Percentiles rank a stretch among this genome's conserved stretches.
Evolutionary conservation across 768 basidiomycete genomes (phyloP).

Genomic region (Tylopilus balloui): DNA sequence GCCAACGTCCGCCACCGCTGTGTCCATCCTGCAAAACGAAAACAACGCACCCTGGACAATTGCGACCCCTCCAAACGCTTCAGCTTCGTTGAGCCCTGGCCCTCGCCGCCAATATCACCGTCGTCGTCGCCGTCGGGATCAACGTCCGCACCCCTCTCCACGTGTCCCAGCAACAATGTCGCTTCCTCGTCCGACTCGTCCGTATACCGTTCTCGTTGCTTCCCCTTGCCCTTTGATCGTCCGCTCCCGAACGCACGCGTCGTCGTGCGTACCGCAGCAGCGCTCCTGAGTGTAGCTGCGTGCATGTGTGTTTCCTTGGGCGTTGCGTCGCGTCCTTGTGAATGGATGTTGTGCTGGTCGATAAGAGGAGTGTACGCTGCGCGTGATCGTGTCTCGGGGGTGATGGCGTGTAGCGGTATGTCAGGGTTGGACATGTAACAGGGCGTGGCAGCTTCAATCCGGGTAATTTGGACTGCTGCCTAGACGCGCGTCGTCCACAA

Average conservation of each 20-base stretch:
- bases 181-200: conserved; percentile 66
- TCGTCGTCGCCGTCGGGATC: conserved; percentile 37
- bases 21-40: neutral
- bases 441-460: neutral
- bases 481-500: neutral
- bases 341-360: conserved; percentile 24
- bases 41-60: conserved; percentile 13
- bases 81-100: conserved; percentile 25
- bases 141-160: conserved; percentile 33
- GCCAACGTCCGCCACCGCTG: neutral
- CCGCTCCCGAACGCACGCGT: conserved; percentile 13
- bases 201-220: conserved; percentile 50
- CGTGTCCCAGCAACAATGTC: conserved; percentile 40
- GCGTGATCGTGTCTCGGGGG: conserved; percentile 43
- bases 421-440: conserved; percentile 43
- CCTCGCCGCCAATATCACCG: conserved; percentile 33
- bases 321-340: conserved; percentile 19
- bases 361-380: conserved; percentile 45
- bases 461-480: conserved; percentile 1
- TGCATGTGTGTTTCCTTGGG: conserved; percentile 24
- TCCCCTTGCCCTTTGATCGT: conserved; percentile 35
- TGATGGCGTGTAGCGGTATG: conserved; percentile 63
- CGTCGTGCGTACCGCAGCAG: conserved; percentile 28
- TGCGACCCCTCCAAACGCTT: conserved; percentile 26
- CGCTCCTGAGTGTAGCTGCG: conserved; percentile 30